Conservation (phyloP, 805 yeast genomes). For the Monosporozyma yasuniensis region DNA sequence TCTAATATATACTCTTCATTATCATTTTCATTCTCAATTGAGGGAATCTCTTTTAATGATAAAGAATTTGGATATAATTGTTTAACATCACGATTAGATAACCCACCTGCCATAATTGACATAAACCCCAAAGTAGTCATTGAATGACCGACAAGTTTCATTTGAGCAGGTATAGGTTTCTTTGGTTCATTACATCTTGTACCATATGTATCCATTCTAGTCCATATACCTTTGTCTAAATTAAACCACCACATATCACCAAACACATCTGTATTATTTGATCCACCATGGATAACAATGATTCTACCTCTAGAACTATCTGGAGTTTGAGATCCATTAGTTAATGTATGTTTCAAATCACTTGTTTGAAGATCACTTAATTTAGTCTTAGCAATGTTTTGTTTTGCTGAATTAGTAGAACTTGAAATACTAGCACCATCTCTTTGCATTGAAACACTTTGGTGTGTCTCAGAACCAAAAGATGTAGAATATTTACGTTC, state of each 20-base stretch:
- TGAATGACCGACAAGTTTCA: conserved; percentile 25
- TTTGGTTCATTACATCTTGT: conserved; percentile 11
- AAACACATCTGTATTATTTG: conserved; percentile 28
- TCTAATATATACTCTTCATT: too few species aligned
- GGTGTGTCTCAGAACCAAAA: neutral
- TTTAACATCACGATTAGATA: conserved; percentile 19
- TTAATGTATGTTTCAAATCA: neutral
- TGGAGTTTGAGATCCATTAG: neutral
- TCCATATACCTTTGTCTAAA: conserved; percentile 38
- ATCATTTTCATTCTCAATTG: conserved; percentile 2
- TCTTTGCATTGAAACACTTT: neutral
- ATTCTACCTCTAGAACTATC: conserved; percentile 8
- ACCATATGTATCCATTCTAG: conserved; percentile 9
- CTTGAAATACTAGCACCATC: neutral
- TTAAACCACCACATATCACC: conserved; percentile 48
- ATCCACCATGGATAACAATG: conserved; percentile 34
- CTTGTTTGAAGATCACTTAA: neutral
- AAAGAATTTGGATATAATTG: conserved; percentile 5
- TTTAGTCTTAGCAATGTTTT: neutral
- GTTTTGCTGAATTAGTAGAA: neutral
- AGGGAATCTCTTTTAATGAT: neutral
- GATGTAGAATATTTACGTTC: neutral
- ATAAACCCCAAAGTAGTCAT: conserved; percentile 19
- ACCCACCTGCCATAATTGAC: conserved; percentile 23
- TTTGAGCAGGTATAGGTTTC: conserved; percentile 6